Evolutionary conservation across 2,329 filamentous ascomycete species (phyloP), one percentile per base, ranked within the genome.

Genomic region (Pezicula carpinea): DNA sequence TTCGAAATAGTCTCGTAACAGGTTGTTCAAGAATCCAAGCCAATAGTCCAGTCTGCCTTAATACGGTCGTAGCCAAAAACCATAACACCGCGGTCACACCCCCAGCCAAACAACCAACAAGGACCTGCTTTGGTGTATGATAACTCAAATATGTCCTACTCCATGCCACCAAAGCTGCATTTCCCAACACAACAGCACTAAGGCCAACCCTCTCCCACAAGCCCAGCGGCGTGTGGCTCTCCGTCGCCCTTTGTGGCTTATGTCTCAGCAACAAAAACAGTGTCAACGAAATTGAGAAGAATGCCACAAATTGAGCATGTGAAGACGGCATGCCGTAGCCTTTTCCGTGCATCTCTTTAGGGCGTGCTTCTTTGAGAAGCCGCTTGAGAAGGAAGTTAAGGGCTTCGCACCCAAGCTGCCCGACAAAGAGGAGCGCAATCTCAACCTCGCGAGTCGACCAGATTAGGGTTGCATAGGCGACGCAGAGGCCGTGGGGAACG

Each of bases 271-370:
- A 76, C 38, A 99, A 76, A 71, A 97, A 97, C 17, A 99, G 74
- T 19, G 81, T 75, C 50, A 97, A 71, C 52, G 87, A 93, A 48
- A 95, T 71, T 48, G 89, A 85, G 77, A 96, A 97, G 73, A 89
- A 99, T 47, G 86, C 79, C 51, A 92, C 87, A 65, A 96, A 99
- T 71, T 99, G 93, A 7, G 93, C 87, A 69, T 99, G 93, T 32
- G 91, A 96, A 6, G 80, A 84, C 10, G 93, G 93, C 95, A 99
- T 99, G 59, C 93, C 95, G 64, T 99, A 99, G 54, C 93, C 93
- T 67, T 95, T 95, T 47, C 89, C 80, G 62, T 91, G 83, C 76
- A 74, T 85, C 80, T 85, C 85, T 53, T 76, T 79, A 22, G 93
- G 93, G 42, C 93, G 80, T 66, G 96, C 89, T 67, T 97, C 89